Evolutionary conservation across 805 yeast genomes (phyloP).

Genomic region (Lipomyces yamanashiensis): DNA sequence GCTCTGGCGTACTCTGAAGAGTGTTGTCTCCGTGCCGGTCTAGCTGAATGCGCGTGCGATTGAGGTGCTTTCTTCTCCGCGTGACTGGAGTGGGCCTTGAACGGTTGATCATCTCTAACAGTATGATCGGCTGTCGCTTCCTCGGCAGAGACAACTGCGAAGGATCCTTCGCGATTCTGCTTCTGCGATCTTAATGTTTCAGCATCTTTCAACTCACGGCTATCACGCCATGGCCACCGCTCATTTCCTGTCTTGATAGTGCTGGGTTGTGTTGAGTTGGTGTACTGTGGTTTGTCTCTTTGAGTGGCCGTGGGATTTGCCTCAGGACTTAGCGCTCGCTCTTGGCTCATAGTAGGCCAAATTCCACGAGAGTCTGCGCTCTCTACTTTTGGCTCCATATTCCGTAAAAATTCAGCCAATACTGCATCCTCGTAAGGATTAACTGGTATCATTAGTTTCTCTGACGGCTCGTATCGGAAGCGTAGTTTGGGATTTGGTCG

Average conservation of each 20-base stretch:
- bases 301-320: background rate
- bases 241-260: background rate
- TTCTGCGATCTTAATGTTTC: background rate
- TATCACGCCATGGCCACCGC: constrained; percentile 18
- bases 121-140: no score
- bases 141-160: no score
- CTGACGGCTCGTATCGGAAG: constrained; percentile 25
- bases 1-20: no score
- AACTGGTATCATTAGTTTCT: constrained; percentile 9
- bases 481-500: constrained; percentile 22
- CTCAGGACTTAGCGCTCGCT: background rate
- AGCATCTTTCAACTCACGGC: constrained; percentile 20
- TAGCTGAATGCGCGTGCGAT: no score
- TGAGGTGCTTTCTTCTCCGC: no score
- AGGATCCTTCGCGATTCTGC: no score
- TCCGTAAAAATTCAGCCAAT: background rate
- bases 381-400: background rate
- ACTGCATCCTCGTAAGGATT: constrained; percentile 7
- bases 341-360: constrained; percentile 19
- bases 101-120: no score
- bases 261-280: background rate
- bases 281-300: background rate
- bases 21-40: no score
- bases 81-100: no score
- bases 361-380: constrained; percentile 12